Evolutionary conservation across 257 asterid species (phyloP).

Genomic region (Fraxinus anomala): DNA sequence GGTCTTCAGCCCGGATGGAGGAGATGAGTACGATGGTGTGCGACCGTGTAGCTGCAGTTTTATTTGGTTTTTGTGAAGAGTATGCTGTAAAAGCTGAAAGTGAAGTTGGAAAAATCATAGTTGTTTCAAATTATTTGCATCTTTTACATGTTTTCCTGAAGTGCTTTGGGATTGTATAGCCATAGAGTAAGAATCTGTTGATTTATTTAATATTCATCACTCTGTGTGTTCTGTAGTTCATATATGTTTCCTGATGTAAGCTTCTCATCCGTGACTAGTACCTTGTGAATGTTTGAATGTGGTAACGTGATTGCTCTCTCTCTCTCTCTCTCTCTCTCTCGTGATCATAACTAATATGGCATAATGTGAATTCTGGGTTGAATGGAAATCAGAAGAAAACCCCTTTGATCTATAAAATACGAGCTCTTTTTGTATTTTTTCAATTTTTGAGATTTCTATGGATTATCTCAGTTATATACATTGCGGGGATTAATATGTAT

Average conservation of each 20-base stretch:
- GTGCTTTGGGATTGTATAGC: constrained; percentile 9
- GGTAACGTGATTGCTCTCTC: neutral
- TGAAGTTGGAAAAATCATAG: constrained; percentile 30
- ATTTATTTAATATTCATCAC: neutral
- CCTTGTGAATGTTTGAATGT: neutral
- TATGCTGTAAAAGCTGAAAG: constrained; percentile 29
- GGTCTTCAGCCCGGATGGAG: constrained; percentile 86
- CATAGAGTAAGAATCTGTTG: neutral
- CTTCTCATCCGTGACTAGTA: neutral
- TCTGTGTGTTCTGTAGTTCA: neutral
- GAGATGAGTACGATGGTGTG: constrained; percentile 56
- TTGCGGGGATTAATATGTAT: neutral
- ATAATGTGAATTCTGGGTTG: neutral
- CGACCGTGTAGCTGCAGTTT: constrained; percentile 28
- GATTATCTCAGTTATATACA: neutral
- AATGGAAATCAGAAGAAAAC: neutral
- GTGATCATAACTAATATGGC: neutral
- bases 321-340: neutral
- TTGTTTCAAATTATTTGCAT: constrained; percentile 24
- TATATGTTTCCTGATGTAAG: neutral
- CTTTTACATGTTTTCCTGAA: neutral
- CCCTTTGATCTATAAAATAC: neutral
- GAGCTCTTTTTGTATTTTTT: neutral
- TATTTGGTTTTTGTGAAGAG: constrained; percentile 36
- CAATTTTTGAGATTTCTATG: neutral